Evolutionary conservation across 2,329 filamentous ascomycete genomes (phyloP).

Genomic region (Colletotrichum limetticola): DNA sequence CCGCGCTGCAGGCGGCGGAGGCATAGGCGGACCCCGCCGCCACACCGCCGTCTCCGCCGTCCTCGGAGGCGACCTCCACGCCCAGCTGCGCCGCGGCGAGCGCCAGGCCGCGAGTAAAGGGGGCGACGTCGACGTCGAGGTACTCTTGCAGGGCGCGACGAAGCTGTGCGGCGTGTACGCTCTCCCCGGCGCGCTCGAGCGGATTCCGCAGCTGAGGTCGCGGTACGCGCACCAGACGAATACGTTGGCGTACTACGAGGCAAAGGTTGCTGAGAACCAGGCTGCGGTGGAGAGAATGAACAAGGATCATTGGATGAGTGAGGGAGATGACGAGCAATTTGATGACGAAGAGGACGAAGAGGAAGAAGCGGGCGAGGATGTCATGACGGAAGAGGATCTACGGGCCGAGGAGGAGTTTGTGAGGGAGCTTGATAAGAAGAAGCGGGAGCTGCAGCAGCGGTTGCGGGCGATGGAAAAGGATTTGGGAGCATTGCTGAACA

Average conservation of each 20-base stretch:
- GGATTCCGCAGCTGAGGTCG: slow-evolving; percentile 77
- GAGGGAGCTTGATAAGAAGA: slow-evolving; percentile 65
- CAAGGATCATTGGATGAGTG: slow-evolving; percentile 65
- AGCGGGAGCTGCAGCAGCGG: slow-evolving; percentile 64
- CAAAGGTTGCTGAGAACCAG: slow-evolving; percentile 80
- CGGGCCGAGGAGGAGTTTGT: slow-evolving; percentile 75
- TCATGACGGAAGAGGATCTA: slow-evolving; percentile 76
- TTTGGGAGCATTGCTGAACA: slow-evolving; percentile 62
- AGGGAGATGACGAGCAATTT: slow-evolving; percentile 65
- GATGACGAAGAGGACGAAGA: slow-evolving; percentile 50
- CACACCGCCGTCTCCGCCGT: slow-evolving; percentile 92
- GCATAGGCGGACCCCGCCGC: slow-evolving; percentile 63
- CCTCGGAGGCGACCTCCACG: slow-evolving; percentile 86
- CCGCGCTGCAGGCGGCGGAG: background rate
- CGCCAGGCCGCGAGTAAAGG: slow-evolving; percentile 57
- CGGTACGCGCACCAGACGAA: slow-evolving; percentile 77
- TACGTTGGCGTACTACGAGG: slow-evolving; percentile 85
- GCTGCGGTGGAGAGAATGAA: slow-evolving; percentile 80
- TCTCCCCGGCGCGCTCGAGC: slow-evolving; percentile 80
- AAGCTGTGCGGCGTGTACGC: slow-evolving; percentile 91
- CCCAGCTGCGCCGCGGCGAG: slow-evolving; percentile 74
- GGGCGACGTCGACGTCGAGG: slow-evolving; percentile 86
- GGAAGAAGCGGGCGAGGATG: slow-evolving; percentile 51
- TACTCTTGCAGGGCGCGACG: slow-evolving; percentile 86
- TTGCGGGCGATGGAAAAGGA: slow-evolving; percentile 66